Evolutionary conservation across 2,329 filamentous ascomycete species (phyloP), one percentile per base, ranked within the genome.

Genomic region (Pseudogymnoascus sp.): DNA sequence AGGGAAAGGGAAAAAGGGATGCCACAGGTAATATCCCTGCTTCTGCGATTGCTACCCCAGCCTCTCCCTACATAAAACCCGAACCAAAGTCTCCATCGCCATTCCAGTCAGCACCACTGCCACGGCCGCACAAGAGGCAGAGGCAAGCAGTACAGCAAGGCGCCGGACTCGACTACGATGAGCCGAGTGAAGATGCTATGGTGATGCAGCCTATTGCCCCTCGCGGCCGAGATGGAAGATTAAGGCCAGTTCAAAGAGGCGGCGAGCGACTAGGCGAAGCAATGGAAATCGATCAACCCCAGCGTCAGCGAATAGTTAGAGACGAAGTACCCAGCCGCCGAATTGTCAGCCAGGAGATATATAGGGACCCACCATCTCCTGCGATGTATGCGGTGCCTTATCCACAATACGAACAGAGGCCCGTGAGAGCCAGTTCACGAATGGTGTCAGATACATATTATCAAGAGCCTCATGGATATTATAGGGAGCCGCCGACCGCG

Each of bases 11-110:
- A 71, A 79, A 78, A 68, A 81, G 78, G 75, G 78, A 78, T 44
- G 33, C 28, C 10, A 31, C 50, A 42, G 71, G 28, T 28, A 64
- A 60, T 31, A 59, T 60, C 23, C 40, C 33, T 36, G 61, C 63
- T n/a, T 57, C 50, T 33, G 63, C 44, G 47, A 76, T 73, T 60
- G 81, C 81, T 66, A 71, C 69, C 28, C 71, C 80, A 61, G 74
- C 73, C 38, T 80, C 78, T 35, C 82, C 84, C 9, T 79, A 80
- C 67, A 86, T 88, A 69, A 89, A 88, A 70, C 76, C 80, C 23
- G 86, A 89, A 71, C 86, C 86, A n/a, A 79, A 78, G 59, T 88
- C 86, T 1, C 82, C 83, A 1, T 87, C 85, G 6, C 85, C 84
- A 8, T 73, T 86, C 61, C 76, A 76, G 65, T 79, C 79, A 17